phyloP scores from a whole-genome alignment of 129 eudicot species.

The Oenanthe sinensis region DNA sequence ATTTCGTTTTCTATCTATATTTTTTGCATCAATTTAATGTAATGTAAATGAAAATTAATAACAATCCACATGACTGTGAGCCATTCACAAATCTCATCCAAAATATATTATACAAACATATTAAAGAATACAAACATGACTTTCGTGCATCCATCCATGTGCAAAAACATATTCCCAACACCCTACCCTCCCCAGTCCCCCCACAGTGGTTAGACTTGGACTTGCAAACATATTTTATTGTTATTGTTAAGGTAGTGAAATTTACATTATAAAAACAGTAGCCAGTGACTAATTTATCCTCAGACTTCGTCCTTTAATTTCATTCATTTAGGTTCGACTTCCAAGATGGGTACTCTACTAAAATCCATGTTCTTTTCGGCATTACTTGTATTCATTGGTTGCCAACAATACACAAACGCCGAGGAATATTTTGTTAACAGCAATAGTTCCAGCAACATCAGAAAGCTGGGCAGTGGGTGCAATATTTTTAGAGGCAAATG shows the following conservation, averaged over 20 bases:
- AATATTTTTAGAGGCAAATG: conserved; percentile 45
- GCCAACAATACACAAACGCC: conserved; percentile 12
- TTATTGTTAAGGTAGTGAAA: not conserved
- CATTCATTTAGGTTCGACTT: not conserved
- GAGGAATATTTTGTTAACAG: not conserved
- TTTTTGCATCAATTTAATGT: not conserved
- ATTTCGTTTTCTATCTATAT: not conserved
- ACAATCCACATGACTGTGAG: conserved; percentile 2
- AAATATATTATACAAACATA: not conserved
- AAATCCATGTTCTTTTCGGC: conserved; percentile 18
- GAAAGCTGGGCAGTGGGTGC: conserved; percentile 24
- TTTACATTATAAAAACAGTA: conserved; percentile 8
- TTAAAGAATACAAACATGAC: not conserved
- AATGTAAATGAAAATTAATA: not conserved
- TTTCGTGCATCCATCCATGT: conserved; percentile 7
- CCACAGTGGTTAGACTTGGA: not conserved
- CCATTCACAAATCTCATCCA: not conserved
- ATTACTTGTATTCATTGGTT: conserved; percentile 9
- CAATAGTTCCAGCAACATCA: conserved; percentile 15
- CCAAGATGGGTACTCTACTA: conserved; percentile 18
- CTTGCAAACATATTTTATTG: not conserved
- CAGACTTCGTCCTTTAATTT: not conserved
- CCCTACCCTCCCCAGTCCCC: not conserved
- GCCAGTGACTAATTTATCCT: not conserved
- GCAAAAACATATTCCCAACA: conserved; percentile 9